phyloP scores from a whole-genome alignment of 805 yeast genomes.

The Starmera caribaea region DNA sequence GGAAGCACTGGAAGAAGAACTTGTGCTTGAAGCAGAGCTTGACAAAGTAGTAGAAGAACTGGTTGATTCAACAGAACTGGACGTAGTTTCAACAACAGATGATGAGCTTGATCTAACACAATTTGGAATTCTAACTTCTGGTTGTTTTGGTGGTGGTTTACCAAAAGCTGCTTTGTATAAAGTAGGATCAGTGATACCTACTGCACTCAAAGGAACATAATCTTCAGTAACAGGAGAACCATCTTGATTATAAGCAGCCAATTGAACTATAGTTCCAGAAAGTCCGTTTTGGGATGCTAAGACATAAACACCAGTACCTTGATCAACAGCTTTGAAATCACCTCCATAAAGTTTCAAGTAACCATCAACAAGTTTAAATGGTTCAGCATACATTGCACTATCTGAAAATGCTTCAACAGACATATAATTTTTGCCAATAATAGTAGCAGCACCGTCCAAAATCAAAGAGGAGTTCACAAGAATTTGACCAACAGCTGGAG shows the following conservation, averaged over 20 bases:
- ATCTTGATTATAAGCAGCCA: background rate
- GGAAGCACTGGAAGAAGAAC: too few species aligned
- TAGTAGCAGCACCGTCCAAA: slow-evolving; percentile 1
- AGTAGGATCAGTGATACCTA: background rate
- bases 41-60: too few species aligned
- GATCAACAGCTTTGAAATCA: slow-evolving; percentile 3
- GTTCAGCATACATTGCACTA: background rate
- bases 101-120: too few species aligned
- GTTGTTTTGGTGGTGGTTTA: background rate
- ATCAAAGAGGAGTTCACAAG: background rate
- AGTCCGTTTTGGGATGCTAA: slow-evolving; percentile 1
- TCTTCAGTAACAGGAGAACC: background rate
- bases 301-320: slow-evolving; percentile 1
- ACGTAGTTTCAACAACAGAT: too few species aligned
- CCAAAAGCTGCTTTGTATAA: background rate
- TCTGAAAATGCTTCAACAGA: background rate
- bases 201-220: background rate
- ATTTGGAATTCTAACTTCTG: too few species aligned
- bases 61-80: too few species aligned
- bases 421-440: slow-evolving; percentile 3
- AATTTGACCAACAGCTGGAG: background rate
- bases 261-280: background rate
- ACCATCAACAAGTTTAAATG: slow-evolving; percentile 1
- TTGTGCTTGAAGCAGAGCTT: background rate
- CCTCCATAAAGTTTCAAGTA: slow-evolving; percentile 2